Base-by-base conservation (phyloP, 1,284 basidiomycete species). In the Tilletiaria anomala region DNA sequence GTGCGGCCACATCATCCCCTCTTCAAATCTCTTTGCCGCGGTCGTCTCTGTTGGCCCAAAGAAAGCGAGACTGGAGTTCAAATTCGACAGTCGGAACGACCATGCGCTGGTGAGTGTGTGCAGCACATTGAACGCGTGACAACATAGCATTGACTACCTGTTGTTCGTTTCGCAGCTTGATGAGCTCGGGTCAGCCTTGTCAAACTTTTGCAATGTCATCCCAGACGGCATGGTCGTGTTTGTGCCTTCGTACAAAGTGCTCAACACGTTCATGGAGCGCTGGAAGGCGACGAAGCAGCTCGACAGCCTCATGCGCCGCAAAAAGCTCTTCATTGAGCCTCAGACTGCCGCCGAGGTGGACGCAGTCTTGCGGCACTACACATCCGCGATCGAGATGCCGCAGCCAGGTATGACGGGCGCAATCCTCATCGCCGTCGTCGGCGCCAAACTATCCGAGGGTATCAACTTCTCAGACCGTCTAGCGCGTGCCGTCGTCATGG, bases 391-490 rank as follows among this genome's bases (percentile, higher is more conserved):
- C 16, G 68, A 70, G 33, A 50, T 61, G 43, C 55, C 45, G 20
- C 69, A 21, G 17, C 39, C 39, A 3, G 16, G 32, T 16, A 18
- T 22, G 17, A 35, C 45, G 35, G 69, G 69, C 0, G 65, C 63
- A 1, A 48, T 71, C 31, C 49, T 68, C 39, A 66, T 97, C 46
- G 91, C 91, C 1, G 91, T 97, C 2, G 82, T 97, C 17, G 89
- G 91, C 6, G 91, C 88, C 16, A 97, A 96, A 67, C 74, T 97
- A 11, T 93, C 87, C 0, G 91, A 97, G 69, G 91, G 91, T 2
- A 78, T 97, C 55, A 97, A 97, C 69, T 97, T 97, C 67, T 77
- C 83, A 4, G 60, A 64, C 67, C 76, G 83, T 31, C 76, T 94
- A 3, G 85, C 87, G 1, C 78, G 87, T 32, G 83, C 81, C 12